phyloP scores from a whole-genome alignment of 169 alveolate genomes.

The Perkinsus marinus region DNA sequence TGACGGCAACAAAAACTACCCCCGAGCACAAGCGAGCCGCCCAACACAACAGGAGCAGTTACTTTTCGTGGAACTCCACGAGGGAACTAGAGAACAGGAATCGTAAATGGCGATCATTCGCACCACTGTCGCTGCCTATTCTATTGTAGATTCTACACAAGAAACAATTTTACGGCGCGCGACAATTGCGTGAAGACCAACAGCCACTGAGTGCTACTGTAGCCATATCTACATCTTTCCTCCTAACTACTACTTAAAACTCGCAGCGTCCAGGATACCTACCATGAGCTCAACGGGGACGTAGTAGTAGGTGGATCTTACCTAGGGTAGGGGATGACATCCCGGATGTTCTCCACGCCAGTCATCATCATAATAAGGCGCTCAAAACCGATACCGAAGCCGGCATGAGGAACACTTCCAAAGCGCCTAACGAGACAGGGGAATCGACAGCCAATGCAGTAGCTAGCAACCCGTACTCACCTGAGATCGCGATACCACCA shows the following conservation, averaged over 20 bases:
- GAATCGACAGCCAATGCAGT: background rate
- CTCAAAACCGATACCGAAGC: constrained; percentile 96
- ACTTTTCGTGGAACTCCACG: too few species aligned
- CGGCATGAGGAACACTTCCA: constrained; percentile 95
- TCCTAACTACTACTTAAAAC: constrained; percentile 3
- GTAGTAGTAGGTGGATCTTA: constrained; percentile 10
- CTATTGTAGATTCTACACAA: too few species aligned
- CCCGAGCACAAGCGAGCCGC: background rate
- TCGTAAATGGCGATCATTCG: too few species aligned
- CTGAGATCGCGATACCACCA: constrained; percentile 77
- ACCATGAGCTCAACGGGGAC: background rate
- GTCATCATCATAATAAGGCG: constrained; percentile 94
- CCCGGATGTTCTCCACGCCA: constrained; percentile 95
- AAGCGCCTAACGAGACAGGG: constrained; percentile 54
- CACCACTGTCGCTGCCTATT: too few species aligned
- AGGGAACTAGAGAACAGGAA: too few species aligned
- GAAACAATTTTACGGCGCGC: too few species aligned
- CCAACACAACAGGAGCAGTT: background rate
- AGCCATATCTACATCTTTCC: background rate
- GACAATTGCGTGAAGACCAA: too few species aligned
- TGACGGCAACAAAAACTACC: background rate
- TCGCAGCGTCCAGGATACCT: constrained; percentile 35
- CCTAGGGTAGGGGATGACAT: constrained; percentile 98
- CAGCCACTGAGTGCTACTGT: too few species aligned
- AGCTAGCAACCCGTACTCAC: background rate